A percentile compares a stretch with the other conserved stretches of the same genome.
Conservation (phyloP, 208 protist genomes). For the Naegleria fowleri region DNA sequence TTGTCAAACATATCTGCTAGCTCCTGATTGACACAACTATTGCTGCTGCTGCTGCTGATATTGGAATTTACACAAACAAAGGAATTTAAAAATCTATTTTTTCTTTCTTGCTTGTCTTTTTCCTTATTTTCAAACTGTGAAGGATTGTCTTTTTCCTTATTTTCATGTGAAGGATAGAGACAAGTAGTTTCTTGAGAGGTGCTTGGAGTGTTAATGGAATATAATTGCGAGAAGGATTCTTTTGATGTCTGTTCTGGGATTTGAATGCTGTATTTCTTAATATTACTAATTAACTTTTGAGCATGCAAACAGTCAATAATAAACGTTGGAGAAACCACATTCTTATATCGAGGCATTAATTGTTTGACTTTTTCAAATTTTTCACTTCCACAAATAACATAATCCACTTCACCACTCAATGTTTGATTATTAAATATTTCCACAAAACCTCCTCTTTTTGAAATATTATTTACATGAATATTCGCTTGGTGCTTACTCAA, state of each 20-base stretch:
- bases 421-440: not conserved
- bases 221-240: not conserved
- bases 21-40: not conserved
- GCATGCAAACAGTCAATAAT: not conserved
- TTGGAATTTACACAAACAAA: not conserved
- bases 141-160: not conserved
- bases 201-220: not conserved
- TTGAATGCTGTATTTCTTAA: not conserved
- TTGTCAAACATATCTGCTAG: not conserved
- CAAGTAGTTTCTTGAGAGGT: not conserved
- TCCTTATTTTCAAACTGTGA: no score
- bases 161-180: no score
- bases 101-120: not conserved
- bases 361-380: not conserved
- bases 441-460: not conserved
- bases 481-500: not conserved
- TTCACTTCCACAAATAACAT: not conserved
- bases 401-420: not conserved
- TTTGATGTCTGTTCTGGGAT: not conserved
- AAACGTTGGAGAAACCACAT: not conserved
- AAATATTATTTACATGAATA: not conserved
- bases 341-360: not conserved
- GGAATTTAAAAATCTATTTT: not conserved
- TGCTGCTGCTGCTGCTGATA: not conserved
- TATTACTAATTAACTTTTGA: not conserved